Base-by-base conservation (phyloP, 495 filamentous ascomycete genomes). In the Astrothelium subdiscretum region DNA sequence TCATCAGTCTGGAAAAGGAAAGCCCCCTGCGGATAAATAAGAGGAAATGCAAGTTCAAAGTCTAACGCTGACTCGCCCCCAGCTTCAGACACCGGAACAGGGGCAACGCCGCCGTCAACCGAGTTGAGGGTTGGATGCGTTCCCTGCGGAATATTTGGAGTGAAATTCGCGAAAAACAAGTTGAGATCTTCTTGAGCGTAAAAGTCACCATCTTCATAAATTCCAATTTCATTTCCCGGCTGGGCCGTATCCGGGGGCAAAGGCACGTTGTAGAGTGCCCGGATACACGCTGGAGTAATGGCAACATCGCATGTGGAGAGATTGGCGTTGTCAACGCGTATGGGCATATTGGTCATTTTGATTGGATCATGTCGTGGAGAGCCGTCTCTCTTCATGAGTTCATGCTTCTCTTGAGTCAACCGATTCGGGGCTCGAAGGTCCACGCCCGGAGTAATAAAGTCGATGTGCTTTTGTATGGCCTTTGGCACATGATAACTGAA, bases 361-460 rank as follows among this genome's bases (percentile, higher is more conserved):
- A 54, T 54, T 29, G 48, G 48, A 29, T 54, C 48, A 29, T 29
- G 48, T 29, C 20, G n/a, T 54, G 22, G 6, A 2, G 48, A 29
- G 15, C 24, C 20, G 24, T 54, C 48, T 54, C 48, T 54, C 24
- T 54, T 54, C n/a, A 11, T 29, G 5, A 26, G 48, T 29, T 54
- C 15, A 29, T 20, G 29, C 24, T 54, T 54, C 6, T 15, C 48
- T 8, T 12, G 48, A 27, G 48, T 15, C 24, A 29, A 15, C 22
- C 24, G 24, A 26, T 54, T 54, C 22, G 48, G 48, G 2, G 24
- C 48, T 54, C 48, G 48, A 29, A 54, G 48, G 15, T 29, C 48
- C 0, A 67, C 62, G 20, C 67, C 67, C 11, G 67, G 67, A 5
- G 64, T 66, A 48, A 69, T 69, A 51, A 67, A 69, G 52, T 69